These are phyloP conservation scores for Urtica urens DNA, from an alignment of 306 rosid species.

Conservation along the genomic window DNA sequence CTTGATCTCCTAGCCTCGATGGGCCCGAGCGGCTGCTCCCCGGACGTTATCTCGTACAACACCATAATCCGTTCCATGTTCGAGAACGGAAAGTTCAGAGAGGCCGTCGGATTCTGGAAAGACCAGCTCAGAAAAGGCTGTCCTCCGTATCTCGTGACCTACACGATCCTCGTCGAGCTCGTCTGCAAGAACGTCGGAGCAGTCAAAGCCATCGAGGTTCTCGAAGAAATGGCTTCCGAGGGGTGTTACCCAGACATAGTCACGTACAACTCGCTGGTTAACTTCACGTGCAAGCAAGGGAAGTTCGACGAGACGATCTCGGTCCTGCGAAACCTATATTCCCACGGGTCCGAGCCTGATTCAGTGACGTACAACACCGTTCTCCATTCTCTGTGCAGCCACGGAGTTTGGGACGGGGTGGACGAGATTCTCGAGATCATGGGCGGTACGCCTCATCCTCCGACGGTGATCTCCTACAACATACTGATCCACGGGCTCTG, in stretches of 20 bases:
- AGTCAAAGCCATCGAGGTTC: slow-evolving; percentile 50
- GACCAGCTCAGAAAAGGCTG: slow-evolving; percentile 56
- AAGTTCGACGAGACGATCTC: slow-evolving; percentile 51
- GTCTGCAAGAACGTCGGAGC: slow-evolving; percentile 62
- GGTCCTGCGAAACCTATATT: slow-evolving; percentile 54
- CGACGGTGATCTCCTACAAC: slow-evolving; percentile 72
- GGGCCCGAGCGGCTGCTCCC: slow-evolving; percentile 46
- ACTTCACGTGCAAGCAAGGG: slow-evolving; percentile 52
- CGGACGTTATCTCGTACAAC: slow-evolving; percentile 58
- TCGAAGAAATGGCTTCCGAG: slow-evolving; percentile 69
- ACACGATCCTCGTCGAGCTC: slow-evolving; percentile 59
- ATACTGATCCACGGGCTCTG: slow-evolving; percentile 74
- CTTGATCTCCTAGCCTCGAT: slow-evolving; percentile 49
- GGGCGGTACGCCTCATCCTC: slow-evolving; percentile 64
- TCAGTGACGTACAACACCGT: slow-evolving; percentile 69
- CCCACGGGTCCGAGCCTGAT: slow-evolving; percentile 71
- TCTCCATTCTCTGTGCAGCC: slow-evolving; percentile 58
- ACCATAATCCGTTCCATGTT: slow-evolving; percentile 47
- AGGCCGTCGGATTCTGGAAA: slow-evolving; percentile 45
- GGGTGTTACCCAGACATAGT: slow-evolving; percentile 81
- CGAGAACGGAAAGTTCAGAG: slow-evolving; percentile 50
- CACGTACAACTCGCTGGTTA: slow-evolving; percentile 62
- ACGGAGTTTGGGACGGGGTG: slow-evolving; percentile 56
- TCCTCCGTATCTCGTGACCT: slow-evolving; percentile 80
- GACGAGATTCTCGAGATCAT: slow-evolving; percentile 57